Evolutionary conservation across 2,329 filamentous ascomycete genomes (phyloP).

Genomic region (Talaromyces rugulosus): DNA sequence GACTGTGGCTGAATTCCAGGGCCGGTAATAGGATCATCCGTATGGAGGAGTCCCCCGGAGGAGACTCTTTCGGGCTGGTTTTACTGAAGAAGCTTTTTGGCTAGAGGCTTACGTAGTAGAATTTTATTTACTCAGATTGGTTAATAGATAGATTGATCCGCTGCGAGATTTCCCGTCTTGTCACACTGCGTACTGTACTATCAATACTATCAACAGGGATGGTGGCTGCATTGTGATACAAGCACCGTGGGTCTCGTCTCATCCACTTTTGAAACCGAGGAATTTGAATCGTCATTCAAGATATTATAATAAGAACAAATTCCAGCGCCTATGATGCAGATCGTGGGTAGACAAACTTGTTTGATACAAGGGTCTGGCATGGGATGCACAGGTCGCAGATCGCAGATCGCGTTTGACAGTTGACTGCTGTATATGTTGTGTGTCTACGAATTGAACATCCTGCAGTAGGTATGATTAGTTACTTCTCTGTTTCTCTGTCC

Average conservation of each 20-base stretch:
- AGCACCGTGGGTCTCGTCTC: not conserved
- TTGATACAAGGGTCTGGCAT: not conserved
- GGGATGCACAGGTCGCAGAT: not conserved
- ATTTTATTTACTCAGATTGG: not conserved
- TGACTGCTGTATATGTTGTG: not conserved
- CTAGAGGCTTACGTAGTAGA: not conserved
- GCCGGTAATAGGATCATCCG: conserved; percentile 78
- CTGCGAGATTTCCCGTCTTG: not conserved
- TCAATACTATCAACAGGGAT: not conserved
- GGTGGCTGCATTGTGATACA: not conserved
- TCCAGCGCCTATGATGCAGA: not conserved
- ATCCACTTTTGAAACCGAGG: not conserved
- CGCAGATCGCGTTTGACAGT: too few species aligned
- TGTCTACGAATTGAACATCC: not conserved
- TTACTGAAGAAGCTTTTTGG: conserved; percentile 14
- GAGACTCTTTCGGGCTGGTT: conserved; percentile 10
- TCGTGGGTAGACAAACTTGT: not conserved
- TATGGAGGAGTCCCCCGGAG: conserved; percentile 54
- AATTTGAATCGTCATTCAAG: not conserved
- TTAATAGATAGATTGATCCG: not conserved
- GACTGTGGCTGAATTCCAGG: conserved; percentile 68
- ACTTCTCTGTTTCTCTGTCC: not conserved
- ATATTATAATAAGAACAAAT: not conserved
- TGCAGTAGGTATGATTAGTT: not conserved
- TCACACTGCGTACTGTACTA: too few species aligned